Evolutionary conservation across 2,329 filamentous ascomycete species (phyloP).

Genomic region (Rosellinia necatrix): DNA sequence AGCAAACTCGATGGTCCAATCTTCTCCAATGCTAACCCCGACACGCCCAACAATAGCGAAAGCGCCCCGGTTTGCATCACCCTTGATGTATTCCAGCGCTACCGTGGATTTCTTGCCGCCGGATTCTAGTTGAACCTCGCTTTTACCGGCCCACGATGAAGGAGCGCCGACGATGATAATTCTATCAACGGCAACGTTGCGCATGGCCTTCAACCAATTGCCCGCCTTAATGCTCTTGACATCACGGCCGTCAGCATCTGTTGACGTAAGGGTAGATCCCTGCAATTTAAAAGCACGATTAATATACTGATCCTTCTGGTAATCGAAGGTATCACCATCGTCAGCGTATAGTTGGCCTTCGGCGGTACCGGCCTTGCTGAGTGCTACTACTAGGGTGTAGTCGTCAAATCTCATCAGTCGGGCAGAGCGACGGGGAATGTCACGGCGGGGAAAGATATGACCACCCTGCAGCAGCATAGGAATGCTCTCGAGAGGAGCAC

Average conservation of each 20-base stretch:
- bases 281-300: slow-evolving; percentile 78
- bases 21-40: slow-evolving; percentile 55
- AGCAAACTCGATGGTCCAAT: slow-evolving; percentile 54
- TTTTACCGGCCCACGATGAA: slow-evolving; percentile 68
- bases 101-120: slow-evolving; percentile 60
- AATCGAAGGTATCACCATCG: slow-evolving; percentile 92
- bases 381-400: slow-evolving; percentile 83
- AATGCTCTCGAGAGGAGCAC: slow-evolving; percentile 82
- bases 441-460: slow-evolving; percentile 88
- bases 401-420: slow-evolving; percentile 93
- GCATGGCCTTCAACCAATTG: slow-evolving; percentile 79
- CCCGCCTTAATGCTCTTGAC: slow-evolving; percentile 66
- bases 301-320: slow-evolving; percentile 83
- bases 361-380: slow-evolving; percentile 69
- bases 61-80: slow-evolving; percentile 51
- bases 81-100: slow-evolving; percentile 63
- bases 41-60: slow-evolving; percentile 60
- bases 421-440: slow-evolving; percentile 82
- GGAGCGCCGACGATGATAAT: slow-evolving; percentile 83
- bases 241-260: slow-evolving; percentile 64
- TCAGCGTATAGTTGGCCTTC: slow-evolving; percentile 87
- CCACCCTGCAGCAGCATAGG: slow-evolving; percentile 92
- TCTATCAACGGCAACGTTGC: slow-evolving; percentile 78
- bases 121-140: slow-evolving; percentile 59
- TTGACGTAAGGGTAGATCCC: slow-evolving; percentile 65